Evolutionary conservation across 1,139 yeast genomes (phyloP).

Genomic region (Williopsis jadinii): DNA sequence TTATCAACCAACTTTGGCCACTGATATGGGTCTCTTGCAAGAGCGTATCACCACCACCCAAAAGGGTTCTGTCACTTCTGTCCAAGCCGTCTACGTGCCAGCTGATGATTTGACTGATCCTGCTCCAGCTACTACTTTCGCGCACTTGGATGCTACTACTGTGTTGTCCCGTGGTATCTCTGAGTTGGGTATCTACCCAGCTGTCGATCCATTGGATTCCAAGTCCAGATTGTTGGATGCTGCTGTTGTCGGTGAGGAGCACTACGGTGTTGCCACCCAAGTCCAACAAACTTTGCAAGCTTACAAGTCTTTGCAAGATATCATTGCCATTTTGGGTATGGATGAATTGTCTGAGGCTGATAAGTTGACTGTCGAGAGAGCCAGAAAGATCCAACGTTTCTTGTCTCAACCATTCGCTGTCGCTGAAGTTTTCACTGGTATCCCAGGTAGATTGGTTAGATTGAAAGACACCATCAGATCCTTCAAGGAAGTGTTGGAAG

Average conservation of each 20-base stretch:
- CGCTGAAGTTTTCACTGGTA: conserved; percentile 99
- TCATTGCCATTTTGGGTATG: conserved; percentile 99
- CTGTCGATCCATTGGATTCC: conserved; percentile 99
- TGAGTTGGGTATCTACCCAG: conserved; percentile 99
- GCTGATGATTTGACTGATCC: conserved; percentile 99
- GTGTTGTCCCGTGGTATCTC: conserved; percentile 99
- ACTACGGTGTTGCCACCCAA: conserved; percentile 87
- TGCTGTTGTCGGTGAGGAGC: conserved; percentile 97
- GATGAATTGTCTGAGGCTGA: conserved; percentile 98
- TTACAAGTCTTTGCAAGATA: conserved; percentile 99
- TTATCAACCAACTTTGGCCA: conserved; percentile 99
- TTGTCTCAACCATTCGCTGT: conserved; percentile 99
- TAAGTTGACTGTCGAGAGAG: conserved; percentile 99
- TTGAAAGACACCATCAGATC: conserved; percentile 91
- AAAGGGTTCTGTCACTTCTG: conserved; percentile 99
- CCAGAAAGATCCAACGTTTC: conserved; percentile 99
- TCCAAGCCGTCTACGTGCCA: conserved; percentile 99
- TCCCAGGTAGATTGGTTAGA: conserved; percentile 95
- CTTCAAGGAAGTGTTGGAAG: conserved; percentile 95
- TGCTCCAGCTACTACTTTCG: conserved; percentile 99
- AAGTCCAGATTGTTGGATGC: conserved; percentile 98
- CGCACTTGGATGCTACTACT: conserved; percentile 99
- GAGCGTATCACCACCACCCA: conserved; percentile 99
- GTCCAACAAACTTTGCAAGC: conserved; percentile 99
- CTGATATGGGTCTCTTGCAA: conserved; percentile 99